Conservation (phyloP, 768 basidiomycete genomes). For the Cantharellus cinnabarinus region DNA sequence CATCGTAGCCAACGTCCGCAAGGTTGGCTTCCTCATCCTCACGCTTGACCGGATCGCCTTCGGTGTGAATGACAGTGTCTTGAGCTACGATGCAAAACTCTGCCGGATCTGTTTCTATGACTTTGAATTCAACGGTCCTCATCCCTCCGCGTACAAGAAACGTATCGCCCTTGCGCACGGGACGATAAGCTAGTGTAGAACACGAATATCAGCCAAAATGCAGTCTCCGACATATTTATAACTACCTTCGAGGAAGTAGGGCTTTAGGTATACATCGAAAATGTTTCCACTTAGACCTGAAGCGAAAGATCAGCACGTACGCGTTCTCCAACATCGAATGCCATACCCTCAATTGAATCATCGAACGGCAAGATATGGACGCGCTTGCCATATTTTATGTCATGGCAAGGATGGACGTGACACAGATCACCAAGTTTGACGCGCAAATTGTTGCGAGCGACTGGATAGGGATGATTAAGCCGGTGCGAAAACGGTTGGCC, state of each 20-base stretch:
- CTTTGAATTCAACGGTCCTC: constrained; percentile 98
- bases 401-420: constrained; percentile 85
- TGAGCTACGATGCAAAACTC: constrained; percentile 99
- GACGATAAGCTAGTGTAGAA: constrained; percentile 51
- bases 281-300: constrained; percentile 75
- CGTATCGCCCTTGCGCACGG: constrained; percentile 92
- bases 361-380: constrained; percentile 95
- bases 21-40: constrained; percentile 97
- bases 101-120: constrained; percentile 92
- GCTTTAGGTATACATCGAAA: constrained; percentile 95
- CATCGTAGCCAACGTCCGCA: constrained; percentile 94
- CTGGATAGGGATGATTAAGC: constrained; percentile 17
- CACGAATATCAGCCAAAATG: constrained; percentile 7
- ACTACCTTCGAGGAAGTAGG: constrained; percentile 91
- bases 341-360: constrained; percentile 79
- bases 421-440: constrained; percentile 95
- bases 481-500: not conserved
- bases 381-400: constrained; percentile 98
- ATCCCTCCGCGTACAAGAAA: constrained; percentile 98
- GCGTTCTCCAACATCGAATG: not conserved
- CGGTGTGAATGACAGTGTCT: constrained; percentile 94
- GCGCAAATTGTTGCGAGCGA: constrained; percentile 96
- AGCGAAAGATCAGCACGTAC: not conserved
- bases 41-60: constrained; percentile 96
- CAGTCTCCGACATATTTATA: constrained; percentile 1